Evolutionary conservation across 768 basidiomycete genomes (phyloP), one percentile per base, ranked within the genome.

Genomic region (Termitomyces sp.): DNA sequence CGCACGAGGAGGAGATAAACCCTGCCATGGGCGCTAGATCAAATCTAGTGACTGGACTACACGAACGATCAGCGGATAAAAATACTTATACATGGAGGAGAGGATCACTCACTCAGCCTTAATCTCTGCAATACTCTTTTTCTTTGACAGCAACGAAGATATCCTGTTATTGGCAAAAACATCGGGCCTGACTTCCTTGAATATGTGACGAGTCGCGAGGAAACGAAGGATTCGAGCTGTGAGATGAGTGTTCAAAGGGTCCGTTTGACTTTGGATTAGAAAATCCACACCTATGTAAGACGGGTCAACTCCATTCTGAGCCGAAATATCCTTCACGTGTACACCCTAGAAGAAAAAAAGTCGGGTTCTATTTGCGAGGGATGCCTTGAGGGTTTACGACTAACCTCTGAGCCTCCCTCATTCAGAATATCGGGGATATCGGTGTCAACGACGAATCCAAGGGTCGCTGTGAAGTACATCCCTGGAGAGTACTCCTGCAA

Each of bases 371-470:
- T 34, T 26, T 20, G 5, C 16, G 8, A 34, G 55, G 67, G 52
- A 43, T n/a, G 30, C 30, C 30, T 30, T 7, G 30, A 44, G 22
- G 14, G 14, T 33, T 5, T 33, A 30, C 30, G 4, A 34, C 57
- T 22, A 13, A 61, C 59, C 33, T 60, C 42, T 2, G 65, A 63
- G 9, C 74, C 74, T 18, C 69, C 71, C 32, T 67, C 71, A 5
- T 67, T 65, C 44, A 78, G 59, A 14, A 77, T 72, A 51, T 76
- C 74, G 13, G 67, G 65, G 14, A 76, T 66, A 55, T 75, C 70
- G 10, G 68, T 58, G 20, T 75, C 73, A 5, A 65, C 61, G 14
- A 64, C 62, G 16, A 68, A 59, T 4, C 66, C 66, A 8, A 69
- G 56, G 16, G 64, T 57, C 5, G 63, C 59, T 7, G 62, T 59